Evolutionary conservation across 176 grass and related monocot species (phyloP).

Genomic region (Hordeum marinum): DNA sequence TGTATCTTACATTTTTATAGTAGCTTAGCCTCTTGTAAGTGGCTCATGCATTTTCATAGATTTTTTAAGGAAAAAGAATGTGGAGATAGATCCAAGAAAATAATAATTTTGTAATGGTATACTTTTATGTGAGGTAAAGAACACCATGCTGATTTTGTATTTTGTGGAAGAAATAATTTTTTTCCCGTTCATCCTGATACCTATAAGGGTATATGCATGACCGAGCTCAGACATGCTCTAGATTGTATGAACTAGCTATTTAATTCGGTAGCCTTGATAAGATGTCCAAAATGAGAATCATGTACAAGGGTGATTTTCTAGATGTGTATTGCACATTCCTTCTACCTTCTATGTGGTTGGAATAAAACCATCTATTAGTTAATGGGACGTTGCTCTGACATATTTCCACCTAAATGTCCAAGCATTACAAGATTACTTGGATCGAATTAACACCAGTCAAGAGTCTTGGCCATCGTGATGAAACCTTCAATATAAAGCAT

Average conservation of each 20-base stretch:
- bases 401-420: conserved; percentile 64
- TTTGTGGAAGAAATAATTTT: conserved; percentile 64
- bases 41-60: background rate
- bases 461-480: conserved; percentile 57
- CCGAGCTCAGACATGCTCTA: background rate
- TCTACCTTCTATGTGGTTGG: too few species aligned
- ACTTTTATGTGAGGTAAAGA: background rate
- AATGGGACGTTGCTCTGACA: conserved; percentile 45
- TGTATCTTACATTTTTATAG: too few species aligned
- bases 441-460: conserved; percentile 89
- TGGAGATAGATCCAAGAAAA: too few species aligned
- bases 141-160: conserved; percentile 58
- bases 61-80: too few species aligned
- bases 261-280: background rate
- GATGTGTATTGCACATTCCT: conserved; percentile 30
- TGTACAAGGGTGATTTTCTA: conserved; percentile 73
- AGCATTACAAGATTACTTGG: conserved; percentile 64
- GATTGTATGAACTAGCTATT: background rate
- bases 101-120: too few species aligned
- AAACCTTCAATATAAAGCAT: conserved; percentile 44
- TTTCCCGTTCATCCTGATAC: conserved; percentile 58
- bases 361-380: conserved; percentile 65
- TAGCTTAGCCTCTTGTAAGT: too few species aligned
- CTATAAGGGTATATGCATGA: conserved; percentile 20
- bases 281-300: background rate